Conservation (phyloP, 768 basidiomycete species). For the Trametes meyenii region DNA sequence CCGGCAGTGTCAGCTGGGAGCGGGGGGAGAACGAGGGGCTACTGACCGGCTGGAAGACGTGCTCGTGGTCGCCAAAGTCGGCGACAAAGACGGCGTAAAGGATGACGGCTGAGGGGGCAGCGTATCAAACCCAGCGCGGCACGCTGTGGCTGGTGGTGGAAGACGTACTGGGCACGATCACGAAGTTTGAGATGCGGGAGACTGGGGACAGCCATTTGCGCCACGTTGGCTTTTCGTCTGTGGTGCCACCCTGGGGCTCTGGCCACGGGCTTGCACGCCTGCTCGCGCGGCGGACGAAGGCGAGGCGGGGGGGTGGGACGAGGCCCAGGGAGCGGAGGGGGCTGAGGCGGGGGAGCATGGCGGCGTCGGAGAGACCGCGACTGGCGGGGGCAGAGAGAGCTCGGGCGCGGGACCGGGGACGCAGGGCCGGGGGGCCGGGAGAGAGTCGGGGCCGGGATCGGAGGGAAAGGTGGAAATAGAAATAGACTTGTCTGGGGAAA, state of each 20-base stretch:
- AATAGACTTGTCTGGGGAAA: conserved; percentile 9
- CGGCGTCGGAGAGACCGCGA: background rate
- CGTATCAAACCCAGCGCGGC: background rate
- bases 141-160: background rate
- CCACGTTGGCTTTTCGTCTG: conserved; percentile 10
- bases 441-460: conserved; percentile 23
- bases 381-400: no score
- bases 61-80: conserved; percentile 72
- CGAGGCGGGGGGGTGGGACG: background rate
- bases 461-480: background rate
- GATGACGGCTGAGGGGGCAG: conserved; percentile 43
- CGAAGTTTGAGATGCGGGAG: conserved; percentile 53
- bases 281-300: conserved; percentile 6
- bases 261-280: conserved; percentile 18
- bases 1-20: conserved; percentile 8
- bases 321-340: background rate
- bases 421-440: background rate
- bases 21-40: background rate
- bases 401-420: conserved; percentile 12
- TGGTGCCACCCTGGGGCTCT: background rate
- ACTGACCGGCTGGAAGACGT: conserved; percentile 70
- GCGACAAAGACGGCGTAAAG: conserved; percentile 63
- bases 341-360: conserved; percentile 12
- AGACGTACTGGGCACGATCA: conserved; percentile 56
- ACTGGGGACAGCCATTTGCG: conserved; percentile 35